These are phyloP conservation scores for Fusarium verticillioides DNA, from an alignment of 2,329 filamentous ascomycete genomes.

Conservation along the genomic window DNA sequence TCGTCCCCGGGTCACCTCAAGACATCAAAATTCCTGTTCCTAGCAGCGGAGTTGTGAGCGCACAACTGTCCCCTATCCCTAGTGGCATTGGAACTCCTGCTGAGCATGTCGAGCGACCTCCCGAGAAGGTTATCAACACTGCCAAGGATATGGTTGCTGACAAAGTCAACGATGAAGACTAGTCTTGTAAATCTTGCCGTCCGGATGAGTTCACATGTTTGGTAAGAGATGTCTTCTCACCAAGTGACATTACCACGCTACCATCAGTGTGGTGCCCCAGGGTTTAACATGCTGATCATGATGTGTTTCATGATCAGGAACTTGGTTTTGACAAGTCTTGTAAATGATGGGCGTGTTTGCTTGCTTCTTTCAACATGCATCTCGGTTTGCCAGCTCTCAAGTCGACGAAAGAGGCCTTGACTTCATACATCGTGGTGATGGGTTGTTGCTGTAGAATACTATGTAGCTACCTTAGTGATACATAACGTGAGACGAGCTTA, in stretches of 20 bases:
- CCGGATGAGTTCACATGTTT: not conserved
- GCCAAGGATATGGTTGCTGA: slow-evolving; percentile 63
- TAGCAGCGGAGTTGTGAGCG: slow-evolving; percentile 47
- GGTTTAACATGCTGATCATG: slow-evolving; percentile 28
- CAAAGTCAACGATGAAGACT: slow-evolving; percentile 65
- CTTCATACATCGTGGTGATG: not conserved
- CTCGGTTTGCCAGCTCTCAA: slow-evolving; percentile 21
- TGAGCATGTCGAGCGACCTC: slow-evolving; percentile 56
- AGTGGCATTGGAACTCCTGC: slow-evolving; percentile 59
- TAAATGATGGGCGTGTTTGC: not conserved
- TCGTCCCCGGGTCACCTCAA: slow-evolving; percentile 82
- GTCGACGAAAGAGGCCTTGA: not conserved
- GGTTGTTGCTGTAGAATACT: not conserved
- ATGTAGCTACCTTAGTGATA: not conserved
- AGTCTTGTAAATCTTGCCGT: slow-evolving; percentile 12
- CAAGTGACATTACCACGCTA: not conserved
- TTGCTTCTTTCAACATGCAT: slow-evolving; percentile 20
- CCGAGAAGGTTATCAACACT: slow-evolving; percentile 62
- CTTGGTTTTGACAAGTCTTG: slow-evolving; percentile 22
- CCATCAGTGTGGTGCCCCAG: slow-evolving; percentile 1
- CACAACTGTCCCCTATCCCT: slow-evolving; percentile 60
- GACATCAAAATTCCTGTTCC: slow-evolving; percentile 83
- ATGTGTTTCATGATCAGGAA: slow-evolving; percentile 34
- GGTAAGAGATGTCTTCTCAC: not conserved
- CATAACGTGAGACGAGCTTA: not conserved